These are phyloP conservation scores for Teratosphaeria viscida DNA, from an alignment of 2,329 filamentous ascomycete genomes.

Conservation along the genomic window DNA sequence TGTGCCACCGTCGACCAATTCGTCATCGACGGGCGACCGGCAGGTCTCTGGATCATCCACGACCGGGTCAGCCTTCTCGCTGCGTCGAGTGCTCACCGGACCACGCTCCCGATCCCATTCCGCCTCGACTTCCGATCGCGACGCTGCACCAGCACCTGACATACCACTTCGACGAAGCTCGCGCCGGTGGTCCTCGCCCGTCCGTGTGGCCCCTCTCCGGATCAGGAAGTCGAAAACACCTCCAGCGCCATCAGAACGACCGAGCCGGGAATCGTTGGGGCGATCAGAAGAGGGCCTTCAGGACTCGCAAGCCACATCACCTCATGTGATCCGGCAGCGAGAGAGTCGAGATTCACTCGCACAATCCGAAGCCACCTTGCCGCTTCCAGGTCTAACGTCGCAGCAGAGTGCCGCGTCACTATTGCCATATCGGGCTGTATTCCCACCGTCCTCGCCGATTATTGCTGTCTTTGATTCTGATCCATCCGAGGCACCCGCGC, in stretches of 20 bases:
- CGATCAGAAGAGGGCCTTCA: not conserved
- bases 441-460: slow-evolving; percentile 20
- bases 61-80: slow-evolving; percentile 2
- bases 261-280: not conserved
- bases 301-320: not conserved
- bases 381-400: not conserved
- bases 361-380: not conserved
- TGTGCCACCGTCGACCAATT: slow-evolving; percentile 3
- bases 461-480: slow-evolving; percentile 19
- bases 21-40: slow-evolving; percentile 1
- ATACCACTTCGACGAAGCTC: slow-evolving; percentile 3
- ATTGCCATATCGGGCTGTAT: slow-evolving; percentile 11
- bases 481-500: slow-evolving; percentile 1
- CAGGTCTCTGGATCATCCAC: not conserved
- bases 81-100: not conserved
- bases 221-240: slow-evolving; percentile 1
- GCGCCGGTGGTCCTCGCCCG: slow-evolving; percentile 1
- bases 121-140: not conserved
- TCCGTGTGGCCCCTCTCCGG: slow-evolving; percentile 1
- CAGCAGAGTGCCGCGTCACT: slow-evolving; percentile 7
- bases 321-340: not conserved
- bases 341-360: not conserved
- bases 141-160: not conserved
- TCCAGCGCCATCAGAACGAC: not conserved
- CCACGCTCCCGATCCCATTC: not conserved